phyloP scores from a whole-genome alignment of 495 filamentous ascomycete species.

The Daldinia concentrica region DNA sequence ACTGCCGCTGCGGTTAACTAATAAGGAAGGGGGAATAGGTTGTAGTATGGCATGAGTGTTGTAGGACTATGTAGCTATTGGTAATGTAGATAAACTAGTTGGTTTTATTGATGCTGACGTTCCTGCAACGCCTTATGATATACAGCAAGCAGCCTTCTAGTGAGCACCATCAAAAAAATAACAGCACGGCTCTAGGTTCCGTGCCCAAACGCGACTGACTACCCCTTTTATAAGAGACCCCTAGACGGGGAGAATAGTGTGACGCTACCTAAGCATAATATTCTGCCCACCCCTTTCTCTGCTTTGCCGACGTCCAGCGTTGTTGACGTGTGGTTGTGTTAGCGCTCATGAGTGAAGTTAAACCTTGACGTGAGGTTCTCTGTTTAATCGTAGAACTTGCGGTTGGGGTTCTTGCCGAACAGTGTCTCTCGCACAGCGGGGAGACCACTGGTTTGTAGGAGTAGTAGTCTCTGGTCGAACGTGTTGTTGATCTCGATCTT shows the following conservation, averaged over 20 bases:
- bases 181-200: slow-evolving; percentile 12
- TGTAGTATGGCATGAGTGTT: neutral
- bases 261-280: slow-evolving; percentile 19
- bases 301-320: slow-evolving; percentile 16
- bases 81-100: slow-evolving; percentile 4
- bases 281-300: neutral
- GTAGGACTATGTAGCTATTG: neutral
- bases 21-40: neutral
- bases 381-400: slow-evolving; percentile 87
- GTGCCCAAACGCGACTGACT: slow-evolving; percentile 10
- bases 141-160: slow-evolving; percentile 30
- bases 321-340: neutral
- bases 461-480: slow-evolving; percentile 86
- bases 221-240: slow-evolving; percentile 22
- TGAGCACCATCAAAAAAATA: slow-evolving; percentile 23
- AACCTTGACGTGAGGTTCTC: neutral
- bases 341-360: neutral
- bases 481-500: slow-evolving; percentile 99
- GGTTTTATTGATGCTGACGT: slow-evolving; percentile 37
- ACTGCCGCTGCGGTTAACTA: neutral
- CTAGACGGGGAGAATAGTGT: slow-evolving; percentile 7
- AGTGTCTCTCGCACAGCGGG: slow-evolving; percentile 84
- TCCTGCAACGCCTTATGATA: slow-evolving; percentile 36
- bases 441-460: slow-evolving; percentile 84
- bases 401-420: slow-evolving; percentile 91